phyloP scores from a whole-genome alignment of 2,329 filamentous ascomycete genomes.

The Amauroascus niger region DNA sequence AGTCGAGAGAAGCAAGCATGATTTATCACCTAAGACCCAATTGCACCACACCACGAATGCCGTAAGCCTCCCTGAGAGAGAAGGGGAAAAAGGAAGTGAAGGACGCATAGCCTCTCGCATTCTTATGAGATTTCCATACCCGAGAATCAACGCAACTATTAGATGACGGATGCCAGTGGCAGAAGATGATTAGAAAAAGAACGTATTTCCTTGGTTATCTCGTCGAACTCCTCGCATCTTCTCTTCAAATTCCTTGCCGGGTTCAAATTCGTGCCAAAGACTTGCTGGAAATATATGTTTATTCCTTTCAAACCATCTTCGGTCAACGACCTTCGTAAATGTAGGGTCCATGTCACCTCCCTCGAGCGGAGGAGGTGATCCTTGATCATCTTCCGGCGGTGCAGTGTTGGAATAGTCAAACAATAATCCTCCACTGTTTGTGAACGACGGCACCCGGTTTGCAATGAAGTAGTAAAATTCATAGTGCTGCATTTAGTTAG shows the following conservation, averaged over 20 bases:
- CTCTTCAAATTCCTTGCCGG: constrained; percentile 62
- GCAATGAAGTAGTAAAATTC: constrained; percentile 96
- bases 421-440: constrained; percentile 63
- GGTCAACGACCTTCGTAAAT: constrained; percentile 86
- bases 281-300: constrained; percentile 98
- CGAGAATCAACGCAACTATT: too few relatives aligned
- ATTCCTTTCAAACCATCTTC: constrained; percentile 92
- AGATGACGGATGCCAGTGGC: not conserved
- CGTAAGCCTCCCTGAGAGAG: too few relatives aligned
- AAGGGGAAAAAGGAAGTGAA: too few relatives aligned
- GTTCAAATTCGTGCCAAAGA: constrained; percentile 90
- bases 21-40: not conserved
- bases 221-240: constrained; percentile 62
- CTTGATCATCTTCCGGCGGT: constrained; percentile 31
- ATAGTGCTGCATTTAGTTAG: constrained; percentile 59
- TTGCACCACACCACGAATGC: too few relatives aligned
- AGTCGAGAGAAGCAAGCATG: not conserved
- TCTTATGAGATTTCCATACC: too few relatives aligned
- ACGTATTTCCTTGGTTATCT: constrained; percentile 81
- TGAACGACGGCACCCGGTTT: constrained; percentile 55
- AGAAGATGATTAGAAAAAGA: constrained; percentile 59
- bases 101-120: too few relatives aligned
- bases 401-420: constrained; percentile 61
- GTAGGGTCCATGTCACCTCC: constrained; percentile 68
- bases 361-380: constrained; percentile 51